A percentile compares a stretch with the other conserved stretches of the same genome.
phyloP scores from a whole-genome alignment of 2,329 filamentous ascomycete species.

The Dactylonectria macrodidyma region DNA sequence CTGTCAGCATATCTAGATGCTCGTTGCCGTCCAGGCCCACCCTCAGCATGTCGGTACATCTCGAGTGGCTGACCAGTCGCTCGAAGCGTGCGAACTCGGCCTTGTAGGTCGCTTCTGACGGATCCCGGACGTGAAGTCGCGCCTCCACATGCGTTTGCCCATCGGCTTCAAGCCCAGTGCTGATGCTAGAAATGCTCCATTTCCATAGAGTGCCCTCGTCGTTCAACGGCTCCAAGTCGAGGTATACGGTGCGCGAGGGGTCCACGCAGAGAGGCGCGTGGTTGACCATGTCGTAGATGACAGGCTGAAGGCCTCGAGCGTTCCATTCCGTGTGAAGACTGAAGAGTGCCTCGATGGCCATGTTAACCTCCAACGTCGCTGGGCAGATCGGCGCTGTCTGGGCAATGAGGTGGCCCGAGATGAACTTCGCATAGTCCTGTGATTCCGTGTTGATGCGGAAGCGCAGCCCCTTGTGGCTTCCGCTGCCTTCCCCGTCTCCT shows the following conservation, averaged over 20 bases:
- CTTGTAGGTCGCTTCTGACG: neutral
- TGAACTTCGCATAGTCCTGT: neutral
- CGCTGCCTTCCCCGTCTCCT: too few relatives aligned
- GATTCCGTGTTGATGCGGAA: too few relatives aligned
- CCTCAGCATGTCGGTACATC: neutral
- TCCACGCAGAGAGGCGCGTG: slow-evolving; percentile 13
- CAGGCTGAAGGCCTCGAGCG: neutral
- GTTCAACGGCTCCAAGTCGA: neutral
- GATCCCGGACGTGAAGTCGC: neutral
- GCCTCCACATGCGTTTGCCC: neutral
- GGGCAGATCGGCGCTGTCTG: slow-evolving; percentile 20
- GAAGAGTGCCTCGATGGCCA: slow-evolving; percentile 17
- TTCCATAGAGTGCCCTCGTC: neutral
- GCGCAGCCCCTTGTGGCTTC: too few relatives aligned
- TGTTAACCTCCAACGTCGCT: slow-evolving; percentile 8
- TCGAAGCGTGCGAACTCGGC: neutral
- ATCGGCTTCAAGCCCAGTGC: neutral
- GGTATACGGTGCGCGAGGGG: neutral
- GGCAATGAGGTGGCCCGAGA: slow-evolving; percentile 9
- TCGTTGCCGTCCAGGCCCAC: too few relatives aligned
- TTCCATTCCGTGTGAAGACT: neutral
- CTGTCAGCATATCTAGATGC: neutral
- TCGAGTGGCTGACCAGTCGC: neutral
- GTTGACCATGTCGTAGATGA: slow-evolving; percentile 1
- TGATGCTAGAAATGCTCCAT: neutral